A percentile compares a stretch with the other conserved stretches of the same genome.
phyloP scores from a whole-genome alignment of 768 basidiomycete species.

The Tulasnella sp. region DNA sequence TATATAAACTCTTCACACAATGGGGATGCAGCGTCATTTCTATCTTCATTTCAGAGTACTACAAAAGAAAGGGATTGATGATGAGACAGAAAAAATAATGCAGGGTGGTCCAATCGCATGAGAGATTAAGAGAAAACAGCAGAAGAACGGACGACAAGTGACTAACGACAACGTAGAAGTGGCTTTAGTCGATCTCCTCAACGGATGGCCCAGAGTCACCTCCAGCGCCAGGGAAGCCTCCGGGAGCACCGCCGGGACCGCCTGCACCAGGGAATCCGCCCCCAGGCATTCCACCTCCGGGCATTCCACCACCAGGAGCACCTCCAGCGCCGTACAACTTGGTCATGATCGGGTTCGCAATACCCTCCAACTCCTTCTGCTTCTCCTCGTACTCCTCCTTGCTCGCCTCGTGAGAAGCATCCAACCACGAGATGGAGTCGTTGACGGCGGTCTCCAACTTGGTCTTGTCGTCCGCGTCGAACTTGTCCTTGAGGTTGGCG shows the following conservation, averaged over 20 bases:
- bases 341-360: slow-evolving; percentile 33
- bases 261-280: slow-evolving; percentile 25
- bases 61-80: too few relatives aligned
- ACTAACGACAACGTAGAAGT: too few relatives aligned
- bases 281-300: slow-evolving; percentile 13
- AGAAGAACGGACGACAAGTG: too few relatives aligned
- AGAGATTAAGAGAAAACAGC: too few relatives aligned
- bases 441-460: slow-evolving; percentile 28
- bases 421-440: slow-evolving; percentile 33
- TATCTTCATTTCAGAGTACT: too few relatives aligned
- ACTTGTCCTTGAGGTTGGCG: slow-evolving; percentile 32
- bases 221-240: slow-evolving; percentile 25
- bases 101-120: too few relatives aligned
- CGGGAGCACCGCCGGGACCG: slow-evolving; percentile 24
- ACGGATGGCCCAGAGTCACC: slow-evolving; percentile 28
- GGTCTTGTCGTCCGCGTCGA: slow-evolving; percentile 30
- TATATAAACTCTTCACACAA: too few relatives aligned
- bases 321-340: slow-evolving; percentile 29
- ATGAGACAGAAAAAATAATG: too few relatives aligned
- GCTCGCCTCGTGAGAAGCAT: slow-evolving; percentile 31
- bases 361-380: slow-evolving; percentile 34
- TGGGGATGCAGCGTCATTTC: too few relatives aligned
- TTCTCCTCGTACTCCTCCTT: slow-evolving; percentile 35
- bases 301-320: slow-evolving; percentile 25
- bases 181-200: slow-evolving; percentile 33